Percentiles rank a stretch among this genome's conserved stretches.
Conservation (phyloP, 2,329 filamentous ascomycete species). For the Aspergillus flavus region DNA sequence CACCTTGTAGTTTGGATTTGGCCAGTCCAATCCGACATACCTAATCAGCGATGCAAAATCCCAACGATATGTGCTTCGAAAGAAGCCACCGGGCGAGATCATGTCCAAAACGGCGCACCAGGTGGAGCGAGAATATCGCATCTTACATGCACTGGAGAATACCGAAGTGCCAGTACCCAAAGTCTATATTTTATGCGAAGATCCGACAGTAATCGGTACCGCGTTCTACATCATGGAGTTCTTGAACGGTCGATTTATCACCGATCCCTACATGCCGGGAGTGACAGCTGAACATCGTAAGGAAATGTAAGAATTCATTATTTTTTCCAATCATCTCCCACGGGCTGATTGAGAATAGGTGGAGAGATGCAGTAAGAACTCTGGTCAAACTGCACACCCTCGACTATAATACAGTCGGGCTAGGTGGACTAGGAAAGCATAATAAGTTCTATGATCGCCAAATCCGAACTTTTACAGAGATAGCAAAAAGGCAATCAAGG, state of each 20-base stretch:
- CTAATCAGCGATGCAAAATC: background rate
- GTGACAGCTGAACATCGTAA: background rate
- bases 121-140: background rate
- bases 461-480: background rate
- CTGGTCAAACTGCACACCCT: background rate
- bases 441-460: conserved; percentile 8
- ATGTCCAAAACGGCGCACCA: background rate
- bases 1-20: background rate
- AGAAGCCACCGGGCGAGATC: background rate
- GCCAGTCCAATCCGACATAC: conserved; percentile 1
- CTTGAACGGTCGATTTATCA: background rate
- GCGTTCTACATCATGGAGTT: conserved; percentile 14
- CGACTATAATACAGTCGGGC: background rate
- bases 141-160: background rate
- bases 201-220: background rate
- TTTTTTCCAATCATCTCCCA: background rate
- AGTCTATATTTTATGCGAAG: background rate
- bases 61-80: background rate
- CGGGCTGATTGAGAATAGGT: background rate
- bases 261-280: background rate
- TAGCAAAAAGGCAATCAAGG: background rate
- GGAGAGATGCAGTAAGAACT: conserved; percentile 1
- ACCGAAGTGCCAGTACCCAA: conserved; percentile 1
- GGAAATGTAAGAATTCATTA: background rate
- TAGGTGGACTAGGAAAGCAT: background rate